Evolutionary conservation across 768 basidiomycete species (phyloP), one percentile per base, ranked within the genome.

Genomic region (Boletus reticuloceps): DNA sequence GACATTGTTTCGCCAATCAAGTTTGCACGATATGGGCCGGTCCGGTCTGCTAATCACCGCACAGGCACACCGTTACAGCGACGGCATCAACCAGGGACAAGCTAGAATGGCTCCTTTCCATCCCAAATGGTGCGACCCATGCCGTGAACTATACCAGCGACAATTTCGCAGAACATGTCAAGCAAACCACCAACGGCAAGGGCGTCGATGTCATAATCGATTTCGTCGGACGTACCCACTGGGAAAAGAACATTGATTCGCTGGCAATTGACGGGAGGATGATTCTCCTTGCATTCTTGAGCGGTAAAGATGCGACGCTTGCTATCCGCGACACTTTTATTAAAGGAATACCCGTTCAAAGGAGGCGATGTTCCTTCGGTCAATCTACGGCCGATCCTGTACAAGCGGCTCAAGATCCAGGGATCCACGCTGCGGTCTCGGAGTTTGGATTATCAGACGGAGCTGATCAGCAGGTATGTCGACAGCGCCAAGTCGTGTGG

Each of bases 81-180:
- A 97, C 95, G 4, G 91, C 93, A 14, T 95, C 94, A 5, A 86
- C 84, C 6, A 75, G 82, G 66, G 88, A 89, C 37, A 97, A 97
- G 72, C 79, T 94, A 46, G 79, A 87, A 51, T 92, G 82, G 81
- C 75, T 94, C 36, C 74, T 88, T 25, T 77, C 74, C 39, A 72
- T 91, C 9, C 82, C 84, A 22, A 82, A 79, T 60, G 85, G 88
- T 51, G 80, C 89, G 43, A 92, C 89, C 0, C 81, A 91, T 65
- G 83, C 77, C 19, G 84, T 87, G 50, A 94, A 95, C 72, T 95
- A 96, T 75, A 92, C 84, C 67, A 89, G 82, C 6, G 76, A 90
- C 60, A 82, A 94, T 66, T 97, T 97, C 65, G 81, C 86, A 9
- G 76, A 81, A 36, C 84, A 84, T 48, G 84, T 90, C n/a, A 86